A percentile compares a stretch with the other conserved stretches of the same genome.
Conservation (phyloP, 2,329 filamentous ascomycete genomes). For the Colletotrichum sojae region DNA sequence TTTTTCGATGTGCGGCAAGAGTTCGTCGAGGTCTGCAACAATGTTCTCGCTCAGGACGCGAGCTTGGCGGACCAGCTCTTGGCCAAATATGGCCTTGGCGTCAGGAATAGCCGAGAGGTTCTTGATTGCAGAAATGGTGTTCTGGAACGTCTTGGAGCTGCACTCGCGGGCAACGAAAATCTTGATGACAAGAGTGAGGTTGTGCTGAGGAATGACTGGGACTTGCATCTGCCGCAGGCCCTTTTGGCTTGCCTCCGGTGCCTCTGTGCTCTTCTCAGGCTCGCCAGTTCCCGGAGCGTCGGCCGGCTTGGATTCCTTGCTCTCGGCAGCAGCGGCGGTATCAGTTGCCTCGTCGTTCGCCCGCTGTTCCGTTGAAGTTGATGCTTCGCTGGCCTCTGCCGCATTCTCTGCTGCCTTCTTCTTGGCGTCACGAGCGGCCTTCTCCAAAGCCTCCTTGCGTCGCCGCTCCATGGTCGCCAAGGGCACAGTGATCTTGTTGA, state of each 20-base stretch:
- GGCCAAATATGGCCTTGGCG: slow-evolving; percentile 91
- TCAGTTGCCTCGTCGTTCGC: slow-evolving; percentile 42
- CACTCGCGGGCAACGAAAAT: slow-evolving; percentile 97
- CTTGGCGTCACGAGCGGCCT: slow-evolving; percentile 58
- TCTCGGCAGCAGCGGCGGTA: slow-evolving; percentile 35
- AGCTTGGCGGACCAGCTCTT: slow-evolving; percentile 90
- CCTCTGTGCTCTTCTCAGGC: slow-evolving; percentile 53
- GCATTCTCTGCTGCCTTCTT: slow-evolving; percentile 48
- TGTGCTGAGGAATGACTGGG: slow-evolving; percentile 88
- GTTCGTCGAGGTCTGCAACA: slow-evolving; percentile 84
- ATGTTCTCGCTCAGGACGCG: slow-evolving; percentile 88
- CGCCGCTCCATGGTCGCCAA: slow-evolving; percentile 86
- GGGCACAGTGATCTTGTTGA: slow-evolving; percentile 90
- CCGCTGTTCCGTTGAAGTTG: slow-evolving; percentile 40
- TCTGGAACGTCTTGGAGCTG: slow-evolving; percentile 97
- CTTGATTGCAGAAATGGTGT: slow-evolving; percentile 98
- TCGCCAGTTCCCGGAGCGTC: not conserved
- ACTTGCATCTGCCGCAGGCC: slow-evolving; percentile 77
- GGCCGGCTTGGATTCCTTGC: slow-evolving; percentile 9
- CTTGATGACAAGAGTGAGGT: slow-evolving; percentile 93
- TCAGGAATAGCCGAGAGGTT: slow-evolving; percentile 94
- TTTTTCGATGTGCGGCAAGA: slow-evolving; percentile 88
- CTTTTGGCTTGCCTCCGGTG: slow-evolving; percentile 60
- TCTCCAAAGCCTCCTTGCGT: slow-evolving; percentile 77
- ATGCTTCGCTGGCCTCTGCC: slow-evolving; percentile 21